These are phyloP conservation scores for Candida maris DNA, from an alignment of 805 yeast genomes.

Conservation along the genomic window DNA sequence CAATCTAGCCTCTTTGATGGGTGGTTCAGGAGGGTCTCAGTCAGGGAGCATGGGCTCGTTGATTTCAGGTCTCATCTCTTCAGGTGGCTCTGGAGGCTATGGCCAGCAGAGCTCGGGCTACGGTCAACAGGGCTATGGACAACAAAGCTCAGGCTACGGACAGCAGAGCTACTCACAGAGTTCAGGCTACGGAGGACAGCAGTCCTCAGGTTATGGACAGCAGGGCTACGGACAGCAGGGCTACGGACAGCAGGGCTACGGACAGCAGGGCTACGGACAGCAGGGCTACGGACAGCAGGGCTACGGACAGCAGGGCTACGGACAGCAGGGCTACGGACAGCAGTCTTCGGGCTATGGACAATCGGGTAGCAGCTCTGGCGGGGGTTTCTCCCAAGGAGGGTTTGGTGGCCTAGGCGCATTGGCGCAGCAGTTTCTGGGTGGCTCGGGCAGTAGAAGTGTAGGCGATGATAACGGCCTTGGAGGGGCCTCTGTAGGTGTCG, in stretches of 20 bases:
- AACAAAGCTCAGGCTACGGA: constrained; percentile 2
- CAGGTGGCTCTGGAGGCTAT: too few relatives aligned
- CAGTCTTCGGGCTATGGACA: constrained; percentile 5
- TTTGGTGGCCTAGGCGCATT: too few relatives aligned
- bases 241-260: background rate
- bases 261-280: constrained; percentile 1
- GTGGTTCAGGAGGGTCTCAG: constrained; percentile 12
- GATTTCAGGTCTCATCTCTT: constrained; percentile 14
- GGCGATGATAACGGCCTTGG: constrained; percentile 6
- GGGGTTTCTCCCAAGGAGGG: too few relatives aligned
- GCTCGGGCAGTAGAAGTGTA: constrained; percentile 4
- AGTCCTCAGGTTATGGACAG: constrained; percentile 6
- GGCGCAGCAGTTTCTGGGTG: too few relatives aligned
- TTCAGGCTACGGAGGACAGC: constrained; percentile 14
- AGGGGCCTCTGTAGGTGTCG: too few relatives aligned
- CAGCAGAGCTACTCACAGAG: constrained; percentile 9
- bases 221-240: constrained; percentile 4
- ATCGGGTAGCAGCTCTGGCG: constrained; percentile 8
- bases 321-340: constrained; percentile 1
- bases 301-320: constrained; percentile 1
- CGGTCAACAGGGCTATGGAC: constrained; percentile 7
- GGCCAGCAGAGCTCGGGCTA: constrained; percentile 7
- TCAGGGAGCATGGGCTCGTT: constrained; percentile 20
- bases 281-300: constrained; percentile 22
- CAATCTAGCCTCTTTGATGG: constrained; percentile 23